Base-by-base conservation (phyloP, 2,329 filamentous ascomycete genomes). In the Ophiostoma australiae region DNA sequence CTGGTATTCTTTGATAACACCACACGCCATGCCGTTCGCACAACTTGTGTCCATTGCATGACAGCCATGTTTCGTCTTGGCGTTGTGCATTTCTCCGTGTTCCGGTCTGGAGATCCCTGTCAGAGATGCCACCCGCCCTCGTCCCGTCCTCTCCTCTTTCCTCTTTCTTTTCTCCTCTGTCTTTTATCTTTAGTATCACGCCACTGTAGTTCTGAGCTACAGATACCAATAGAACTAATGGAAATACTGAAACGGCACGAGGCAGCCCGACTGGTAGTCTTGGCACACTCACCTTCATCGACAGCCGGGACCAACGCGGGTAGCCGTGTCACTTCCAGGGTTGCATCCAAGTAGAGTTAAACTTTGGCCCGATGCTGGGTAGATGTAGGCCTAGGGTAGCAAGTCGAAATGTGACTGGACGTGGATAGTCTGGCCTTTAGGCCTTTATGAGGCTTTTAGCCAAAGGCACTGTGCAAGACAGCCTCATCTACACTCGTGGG, bases 101-200 rank as follows among this genome's bases (percentile, higher is more conserved):
- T 71, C 72, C 69, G 72, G 55, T 69, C 68, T 41, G 73, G 67
- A 37, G 73, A 74, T 74, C 73, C 58, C 31, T 71, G 70, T 72
- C 67, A 70, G 71, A 72, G 69, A 70, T 39, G 10, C 33, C 23
- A 41, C 20, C 23, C 10, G 23, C 27, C 27, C 27, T 31, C 27
- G 27, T 31, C 27, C 8, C 31, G 31, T 13, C 39, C 27, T 33
- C 31, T 27, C 39, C 17, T 3, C 17, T 11, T 23, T 48, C 66
- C 31, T 61, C 67, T 66, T 41, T 17, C 68, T 55, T 61, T 55
- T 68, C 44, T 48, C 44, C 39, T 41, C 39, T 31, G 27, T 31
- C 27, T 31, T 31, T 41, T 41, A 10, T 7, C 20, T 48, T 20
- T n/a, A 7, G 44, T 20, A 8, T 58, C 52, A 58, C 52, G 11